Evolutionary conservation across 2,329 filamentous ascomycete species (phyloP).

Genomic region (Lachnellula subtilissima): DNA sequence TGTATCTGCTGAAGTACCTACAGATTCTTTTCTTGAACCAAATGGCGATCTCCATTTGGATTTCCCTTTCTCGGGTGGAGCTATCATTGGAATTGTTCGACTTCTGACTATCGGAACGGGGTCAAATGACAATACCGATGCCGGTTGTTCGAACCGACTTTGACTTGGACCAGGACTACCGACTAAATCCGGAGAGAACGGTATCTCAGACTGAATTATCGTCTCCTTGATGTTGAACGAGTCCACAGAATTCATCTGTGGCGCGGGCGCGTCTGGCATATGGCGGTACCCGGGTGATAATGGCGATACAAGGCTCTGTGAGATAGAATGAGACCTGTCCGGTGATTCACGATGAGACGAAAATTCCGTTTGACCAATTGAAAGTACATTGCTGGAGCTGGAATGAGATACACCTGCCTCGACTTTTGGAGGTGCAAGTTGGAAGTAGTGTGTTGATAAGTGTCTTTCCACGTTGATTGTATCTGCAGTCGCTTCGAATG

Average conservation of each 20-base stretch:
- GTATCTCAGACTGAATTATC: not conserved
- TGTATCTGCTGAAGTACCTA: conserved; percentile 31
- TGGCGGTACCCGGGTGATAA: conserved; percentile 15
- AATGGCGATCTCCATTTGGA: conserved; percentile 31
- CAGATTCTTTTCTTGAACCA: conserved; percentile 26
- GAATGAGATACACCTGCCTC: conserved; percentile 20
- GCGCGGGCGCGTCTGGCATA: conserved; percentile 8
- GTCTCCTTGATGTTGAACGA: conserved; percentile 15
- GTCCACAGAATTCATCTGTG: conserved; percentile 15
- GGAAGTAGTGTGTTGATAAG: conserved; percentile 32
- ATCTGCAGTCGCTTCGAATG: conserved; percentile 35
- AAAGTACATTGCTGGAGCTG: conserved; percentile 14
- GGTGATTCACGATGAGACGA: conserved; percentile 12
- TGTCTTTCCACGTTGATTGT: conserved; percentile 37
- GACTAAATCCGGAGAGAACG: conserved; percentile 14
- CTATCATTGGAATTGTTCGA: conserved; percentile 11
- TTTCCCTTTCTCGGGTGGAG: conserved; percentile 25
- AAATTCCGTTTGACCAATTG: conserved; percentile 1
- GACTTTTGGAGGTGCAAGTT: conserved; percentile 31
- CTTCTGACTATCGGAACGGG: conserved; percentile 8
- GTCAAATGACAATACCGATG: conserved; percentile 21
- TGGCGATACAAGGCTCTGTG: conserved; percentile 18
- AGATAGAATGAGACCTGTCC: conserved; percentile 15
- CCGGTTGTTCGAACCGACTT: conserved; percentile 8
- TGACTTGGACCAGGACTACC: conserved; percentile 3